A percentile compares a stretch with the other conserved stretches of the same genome.
Conservation (phyloP, 179 eudicot genomes). For the Silene noctiflora region DNA sequence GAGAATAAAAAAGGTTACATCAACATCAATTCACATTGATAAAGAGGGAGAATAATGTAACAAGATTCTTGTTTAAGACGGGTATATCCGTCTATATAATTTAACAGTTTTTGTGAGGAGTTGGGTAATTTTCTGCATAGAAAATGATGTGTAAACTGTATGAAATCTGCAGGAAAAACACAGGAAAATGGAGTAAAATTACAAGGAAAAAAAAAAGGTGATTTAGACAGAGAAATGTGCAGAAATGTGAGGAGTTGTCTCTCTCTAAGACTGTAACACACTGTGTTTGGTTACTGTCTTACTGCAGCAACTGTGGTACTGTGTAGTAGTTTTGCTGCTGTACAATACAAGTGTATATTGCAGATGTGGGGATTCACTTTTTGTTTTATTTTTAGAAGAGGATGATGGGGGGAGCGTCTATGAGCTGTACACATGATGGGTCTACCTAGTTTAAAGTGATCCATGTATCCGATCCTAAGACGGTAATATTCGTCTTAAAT, state of each 20-base stretch:
- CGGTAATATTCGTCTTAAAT: too few relatives aligned
- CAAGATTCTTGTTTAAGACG: not conserved
- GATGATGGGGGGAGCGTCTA: not conserved
- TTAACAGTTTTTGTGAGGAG: too few relatives aligned
- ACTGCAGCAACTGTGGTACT: not conserved
- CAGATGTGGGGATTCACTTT: not conserved
- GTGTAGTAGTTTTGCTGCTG: not conserved
- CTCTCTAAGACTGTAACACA: not conserved
- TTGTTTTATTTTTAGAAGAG: not conserved
- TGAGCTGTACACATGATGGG: not conserved
- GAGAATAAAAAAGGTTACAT: constrained; percentile 13
- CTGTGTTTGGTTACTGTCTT: not conserved
- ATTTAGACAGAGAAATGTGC: not conserved
- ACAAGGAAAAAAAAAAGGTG: not conserved
- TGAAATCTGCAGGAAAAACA: constrained; percentile 3
- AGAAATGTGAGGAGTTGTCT: not conserved
- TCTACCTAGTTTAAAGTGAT: too few relatives aligned
- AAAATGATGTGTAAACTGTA: not conserved
- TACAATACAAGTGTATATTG: too few relatives aligned
- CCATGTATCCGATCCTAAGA: too few relatives aligned
- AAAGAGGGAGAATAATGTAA: not conserved
- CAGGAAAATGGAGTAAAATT: constrained; percentile 5
- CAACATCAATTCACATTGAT: constrained; percentile 13
- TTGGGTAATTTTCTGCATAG: not conserved
- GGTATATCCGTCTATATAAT: too few relatives aligned